A percentile compares a stretch with the other conserved stretches of the same genome.
These are phyloP conservation scores for Verticillium klebahnii DNA, from an alignment of 2,329 filamentous ascomycete species.

Conservation along the genomic window DNA sequence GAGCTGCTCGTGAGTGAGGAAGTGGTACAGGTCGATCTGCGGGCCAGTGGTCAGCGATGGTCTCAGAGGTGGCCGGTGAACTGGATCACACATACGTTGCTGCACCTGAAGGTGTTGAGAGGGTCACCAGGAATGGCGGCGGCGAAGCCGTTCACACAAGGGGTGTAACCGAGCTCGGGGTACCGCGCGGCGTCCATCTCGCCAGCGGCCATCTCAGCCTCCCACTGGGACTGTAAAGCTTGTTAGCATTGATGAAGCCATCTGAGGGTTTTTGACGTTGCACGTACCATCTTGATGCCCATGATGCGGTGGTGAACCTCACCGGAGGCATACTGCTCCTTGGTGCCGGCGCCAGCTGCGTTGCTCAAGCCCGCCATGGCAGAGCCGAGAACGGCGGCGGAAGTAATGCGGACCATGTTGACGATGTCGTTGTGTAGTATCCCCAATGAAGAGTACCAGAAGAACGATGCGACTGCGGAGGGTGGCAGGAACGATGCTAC, in stretches of 20 bases:
- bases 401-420: slow-evolving; percentile 16
- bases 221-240: slow-evolving; percentile 23
- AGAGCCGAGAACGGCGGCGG: slow-evolving; percentile 13
- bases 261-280: neutral
- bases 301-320: slow-evolving; percentile 17
- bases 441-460: neutral
- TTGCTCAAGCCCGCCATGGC: slow-evolving; percentile 13
- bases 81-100: slow-evolving; percentile 27
- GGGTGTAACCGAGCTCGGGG: slow-evolving; percentile 31
- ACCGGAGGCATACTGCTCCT: slow-evolving; percentile 16
- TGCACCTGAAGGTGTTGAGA: slow-evolving; percentile 42
- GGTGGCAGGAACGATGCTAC: neutral
- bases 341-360: slow-evolving; percentile 17
- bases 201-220: slow-evolving; percentile 25
- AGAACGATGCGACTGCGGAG: neutral
- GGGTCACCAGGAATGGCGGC: slow-evolving; percentile 38
- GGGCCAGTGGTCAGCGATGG: neutral
- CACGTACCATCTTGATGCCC: slow-evolving; percentile 17
- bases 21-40: slow-evolving; percentile 29
- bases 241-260: neutral
- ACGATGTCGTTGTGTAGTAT: neutral
- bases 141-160: slow-evolving; percentile 37
- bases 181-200: slow-evolving; percentile 28
- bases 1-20: slow-evolving; percentile 28
- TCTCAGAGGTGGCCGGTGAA: neutral